Evolutionary conservation across 768 basidiomycete genomes (phyloP).

Genomic region (Tephrocybe sp.): DNA sequence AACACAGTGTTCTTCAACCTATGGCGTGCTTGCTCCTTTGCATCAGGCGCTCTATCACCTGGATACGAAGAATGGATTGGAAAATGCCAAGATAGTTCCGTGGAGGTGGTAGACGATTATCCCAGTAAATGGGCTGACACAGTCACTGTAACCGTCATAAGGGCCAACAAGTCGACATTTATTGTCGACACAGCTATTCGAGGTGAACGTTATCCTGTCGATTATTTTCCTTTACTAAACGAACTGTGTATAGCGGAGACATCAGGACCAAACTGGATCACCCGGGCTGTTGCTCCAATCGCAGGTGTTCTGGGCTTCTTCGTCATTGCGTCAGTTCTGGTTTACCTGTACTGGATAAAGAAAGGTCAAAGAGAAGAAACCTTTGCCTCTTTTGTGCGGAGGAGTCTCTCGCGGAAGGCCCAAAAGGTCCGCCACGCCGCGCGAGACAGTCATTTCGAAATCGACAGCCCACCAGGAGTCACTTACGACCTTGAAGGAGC

Average conservation of each 20-base stretch:
- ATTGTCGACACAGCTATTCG: not conserved
- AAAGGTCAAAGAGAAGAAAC: not conserved
- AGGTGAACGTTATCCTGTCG: conserved; percentile 6
- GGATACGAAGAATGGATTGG: conserved; percentile 8
- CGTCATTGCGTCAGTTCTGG: not conserved
- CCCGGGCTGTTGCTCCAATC: conserved; percentile 12
- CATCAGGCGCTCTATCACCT: conserved; percentile 5
- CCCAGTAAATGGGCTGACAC: not conserved
- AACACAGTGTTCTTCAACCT: conserved; percentile 30
- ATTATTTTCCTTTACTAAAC: not conserved
- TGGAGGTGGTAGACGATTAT: conserved; percentile 12
- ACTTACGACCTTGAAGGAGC: conserved; percentile 12
- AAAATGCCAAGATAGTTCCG: conserved; percentile 10
- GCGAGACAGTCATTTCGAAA: conserved; percentile 12
- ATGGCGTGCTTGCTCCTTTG: conserved; percentile 23
- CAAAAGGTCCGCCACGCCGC: conserved; percentile 9
- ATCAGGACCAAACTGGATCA: not conserved
- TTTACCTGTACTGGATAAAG: conserved; percentile 4
- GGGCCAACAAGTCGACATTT: conserved; percentile 7
- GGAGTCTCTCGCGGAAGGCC: not conserved
- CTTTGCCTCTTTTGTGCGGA: not conserved
- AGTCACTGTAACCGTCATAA: conserved; percentile 9
- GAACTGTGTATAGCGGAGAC: not conserved
- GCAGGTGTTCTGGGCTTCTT: conserved; percentile 5
- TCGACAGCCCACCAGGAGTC: conserved; percentile 16